Base-by-base conservation (phyloP, 2,329 filamentous ascomycete species). In the Aureobasidium sp. region DNA sequence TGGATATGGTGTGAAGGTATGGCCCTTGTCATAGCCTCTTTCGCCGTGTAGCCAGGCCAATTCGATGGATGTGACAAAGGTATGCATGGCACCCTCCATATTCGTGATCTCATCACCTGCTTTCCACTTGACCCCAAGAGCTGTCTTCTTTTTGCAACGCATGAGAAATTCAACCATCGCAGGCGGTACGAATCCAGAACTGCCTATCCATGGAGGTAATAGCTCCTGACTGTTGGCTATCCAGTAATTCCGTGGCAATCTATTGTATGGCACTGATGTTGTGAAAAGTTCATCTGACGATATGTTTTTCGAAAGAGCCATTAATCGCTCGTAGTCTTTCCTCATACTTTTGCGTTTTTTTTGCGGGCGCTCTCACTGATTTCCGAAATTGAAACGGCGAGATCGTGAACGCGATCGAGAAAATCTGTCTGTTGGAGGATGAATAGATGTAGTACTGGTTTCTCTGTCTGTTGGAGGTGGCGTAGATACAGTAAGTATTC, bases 31-130 rank as follows among this genome's bases (percentile, higher is more conserved):
- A 6, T 37, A 51, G 17, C 48, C 25, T 19, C 10, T 32, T 6
- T 53, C 38, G 3, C 49, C 49, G 14, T 53, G 49, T 3, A 44
- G 10, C 38, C 38, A 42, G 17, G 49, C 49, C 21, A 42, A 16
- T 19, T 35, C 49, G 24, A 53, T 37, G n/a, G 39, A 38, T n/a
- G 39, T 53, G 4, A 44, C 49, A 16, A 53, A 53, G 6, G 49
- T 53, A 29, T 53, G 38, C 29, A 53, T 25, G 10, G 49, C 49
- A 22, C 49, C 49, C 12, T 53, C 49, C 49, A 53, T 53, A 22
- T 53, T 53, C 8, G 49, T 53, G 29, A 53, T 53, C 10, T 53
- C 21, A 22, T 53, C 49, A 12, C 48, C 48, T 17, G 34, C 25
- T 21, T 32, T n/a, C 27, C 37, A 51, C 21, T 51, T 51, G 1